Base-by-base conservation (phyloP, 2,329 filamentous ascomycete genomes). In the Pseudogymnoascus verrucosus region DNA sequence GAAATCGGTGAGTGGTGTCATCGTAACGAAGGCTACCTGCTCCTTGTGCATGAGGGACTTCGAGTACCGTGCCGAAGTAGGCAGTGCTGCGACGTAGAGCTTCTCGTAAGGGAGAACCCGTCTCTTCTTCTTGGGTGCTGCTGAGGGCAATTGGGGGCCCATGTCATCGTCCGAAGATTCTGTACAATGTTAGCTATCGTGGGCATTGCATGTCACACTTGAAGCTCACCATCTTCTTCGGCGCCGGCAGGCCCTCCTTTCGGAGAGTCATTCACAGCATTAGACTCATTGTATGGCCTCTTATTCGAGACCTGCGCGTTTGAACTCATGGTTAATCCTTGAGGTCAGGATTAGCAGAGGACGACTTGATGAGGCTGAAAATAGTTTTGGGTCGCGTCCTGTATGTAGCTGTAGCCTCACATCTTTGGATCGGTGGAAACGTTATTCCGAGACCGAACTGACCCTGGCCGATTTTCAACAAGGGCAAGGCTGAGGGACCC, bases 1-100 rank as follows among this genome's bases (percentile, higher is more conserved):
- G 73, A 99, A 99, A 69, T 98, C 95, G 65, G 93, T 97, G 65
- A 89, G 80, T 0, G 93, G 93, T 1, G 96, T 96, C 74, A 96
- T 87, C 11, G 88, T 96, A 67, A 91, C 85, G 71, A 93, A 98
- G 64, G 89, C 85, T 60, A 99, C 78, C 77, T 96, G 92, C 69
- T 99, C 95, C 78, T 93, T 93, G 82, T 99, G 95, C 96, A 99
- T 99, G 72, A 99, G 81, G 54, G 95, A 98, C 73, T 93, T 96
- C 64, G 90, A 96, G 78, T 99, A 99, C 54, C 91, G 89, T 39
- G 82, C 72, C 19, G 91, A 90, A 61, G 84, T 85, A 4, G 95
- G 95, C 39, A 99, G 83, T 40, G 95, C 93, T 64, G 91, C 90
- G 67, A 98, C 80, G 77, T 97, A 98, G 71, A 98, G 87, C 75